Evolutionary conservation across 2,329 filamentous ascomycete species (phyloP).

Genomic region (Colletotrichum gloeosporioides): DNA sequence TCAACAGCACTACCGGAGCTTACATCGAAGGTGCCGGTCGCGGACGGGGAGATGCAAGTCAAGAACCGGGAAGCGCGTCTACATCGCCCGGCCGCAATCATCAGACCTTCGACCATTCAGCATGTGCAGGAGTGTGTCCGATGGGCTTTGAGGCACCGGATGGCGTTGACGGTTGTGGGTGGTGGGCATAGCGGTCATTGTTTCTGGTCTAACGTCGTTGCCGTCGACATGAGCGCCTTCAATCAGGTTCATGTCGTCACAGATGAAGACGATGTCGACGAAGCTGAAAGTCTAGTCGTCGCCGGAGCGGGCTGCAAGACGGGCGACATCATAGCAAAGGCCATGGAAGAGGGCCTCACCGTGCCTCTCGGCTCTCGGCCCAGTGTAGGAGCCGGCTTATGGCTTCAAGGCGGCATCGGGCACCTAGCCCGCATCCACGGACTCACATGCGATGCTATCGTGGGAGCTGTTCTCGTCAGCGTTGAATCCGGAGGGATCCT

Average conservation of each 20-base stretch:
- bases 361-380: conserved; percentile 66
- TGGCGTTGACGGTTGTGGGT: conserved; percentile 56
- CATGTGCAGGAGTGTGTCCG: conserved; percentile 60
- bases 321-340: conserved; percentile 54
- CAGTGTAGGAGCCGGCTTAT: conserved; percentile 67
- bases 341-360: conserved; percentile 53
- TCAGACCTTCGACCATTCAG: conserved; percentile 48
- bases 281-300: conserved; percentile 43
- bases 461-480: conserved; percentile 65
- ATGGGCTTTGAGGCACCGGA: conserved; percentile 56
- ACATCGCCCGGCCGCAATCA: conserved; percentile 46
- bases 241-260: conserved; percentile 50
- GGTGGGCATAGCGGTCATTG: conserved; percentile 68
- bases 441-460: conserved; percentile 63
- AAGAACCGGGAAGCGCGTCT: conserved; percentile 59
- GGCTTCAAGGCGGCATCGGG: conserved; percentile 70
- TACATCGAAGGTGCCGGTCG: conserved; percentile 42
- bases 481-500: conserved; percentile 52
- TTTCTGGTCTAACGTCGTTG: conserved; percentile 53
- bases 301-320: conserved; percentile 62
- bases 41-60: conserved; percentile 32
- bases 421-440: conserved; percentile 61
- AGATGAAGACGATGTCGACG: background rate
- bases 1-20: conserved; percentile 50
- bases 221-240: conserved; percentile 65